These are phyloP conservation scores for Pestalotiopsis sp. DNA, from an alignment of 2,329 filamentous ascomycete species.

Conservation along the genomic window DNA sequence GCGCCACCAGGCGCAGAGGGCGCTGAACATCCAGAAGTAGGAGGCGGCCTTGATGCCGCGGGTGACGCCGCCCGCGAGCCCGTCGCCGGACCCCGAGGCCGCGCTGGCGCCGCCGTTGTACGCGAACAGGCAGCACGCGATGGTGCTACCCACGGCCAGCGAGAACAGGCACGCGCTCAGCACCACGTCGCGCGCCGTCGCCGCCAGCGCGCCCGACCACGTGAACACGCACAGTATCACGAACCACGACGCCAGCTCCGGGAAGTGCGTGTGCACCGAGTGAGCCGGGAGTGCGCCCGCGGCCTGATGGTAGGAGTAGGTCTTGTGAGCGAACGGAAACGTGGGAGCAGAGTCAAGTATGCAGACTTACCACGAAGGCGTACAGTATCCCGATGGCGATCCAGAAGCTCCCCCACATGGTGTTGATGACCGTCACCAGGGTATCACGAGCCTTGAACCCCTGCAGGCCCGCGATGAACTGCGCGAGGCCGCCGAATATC, in stretches of 20 bases:
- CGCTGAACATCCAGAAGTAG: slow-evolving; percentile 14
- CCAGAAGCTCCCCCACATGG: slow-evolving; percentile 15
- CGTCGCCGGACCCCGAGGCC: slow-evolving; percentile 13
- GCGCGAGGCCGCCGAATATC: slow-evolving; percentile 26
- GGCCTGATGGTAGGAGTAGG: slow-evolving; percentile 7
- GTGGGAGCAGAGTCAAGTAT: neutral
- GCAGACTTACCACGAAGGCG: slow-evolving; percentile 11
- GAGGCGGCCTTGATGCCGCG: slow-evolving; percentile 15
- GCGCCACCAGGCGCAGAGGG: slow-evolving; percentile 13
- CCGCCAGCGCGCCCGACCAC: slow-evolving; percentile 16
- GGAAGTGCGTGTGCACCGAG: slow-evolving; percentile 16
- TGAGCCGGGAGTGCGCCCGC: slow-evolving; percentile 13
- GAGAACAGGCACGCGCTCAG: slow-evolving; percentile 14
- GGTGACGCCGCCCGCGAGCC: slow-evolving; percentile 13
- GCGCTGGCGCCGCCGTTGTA: slow-evolving; percentile 13
- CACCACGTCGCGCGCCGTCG: slow-evolving; percentile 15
- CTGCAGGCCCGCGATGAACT: slow-evolving; percentile 26
- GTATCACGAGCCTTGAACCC: slow-evolving; percentile 16
- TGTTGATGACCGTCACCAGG: slow-evolving; percentile 15
- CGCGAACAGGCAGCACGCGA: slow-evolving; percentile 15
- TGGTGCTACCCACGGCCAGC: slow-evolving; percentile 12
- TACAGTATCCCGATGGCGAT: slow-evolving; percentile 14
- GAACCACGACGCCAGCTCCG: slow-evolving; percentile 16
- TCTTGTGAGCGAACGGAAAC: neutral
- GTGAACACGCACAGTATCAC: slow-evolving; percentile 16